A percentile compares a stretch with the other conserved stretches of the same genome.
phyloP scores from a whole-genome alignment of 2,329 filamentous ascomycete species.

The Neospermospora avenae region DNA sequence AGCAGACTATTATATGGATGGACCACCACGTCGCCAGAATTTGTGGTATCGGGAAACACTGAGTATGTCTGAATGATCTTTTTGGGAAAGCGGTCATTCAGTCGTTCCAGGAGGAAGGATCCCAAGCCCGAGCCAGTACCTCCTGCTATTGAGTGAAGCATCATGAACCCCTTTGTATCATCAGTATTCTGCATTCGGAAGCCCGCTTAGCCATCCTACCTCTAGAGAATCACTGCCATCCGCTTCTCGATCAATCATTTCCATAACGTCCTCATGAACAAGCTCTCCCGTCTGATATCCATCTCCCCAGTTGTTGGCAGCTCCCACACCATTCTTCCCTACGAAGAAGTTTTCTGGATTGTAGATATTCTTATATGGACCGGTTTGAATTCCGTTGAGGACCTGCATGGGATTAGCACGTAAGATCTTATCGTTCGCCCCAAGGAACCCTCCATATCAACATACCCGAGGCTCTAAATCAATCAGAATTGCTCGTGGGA shows the following conservation, averaged over 20 bases:
- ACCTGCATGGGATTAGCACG: conserved; percentile 48
- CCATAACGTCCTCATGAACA: conserved; percentile 95
- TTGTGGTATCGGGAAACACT: conserved; percentile 92
- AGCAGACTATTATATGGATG: conserved; percentile 98
- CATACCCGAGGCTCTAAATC: conserved; percentile 86
- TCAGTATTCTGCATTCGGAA: conserved; percentile 24
- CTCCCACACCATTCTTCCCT: conserved; percentile 87
- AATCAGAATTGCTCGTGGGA: conserved; percentile 90
- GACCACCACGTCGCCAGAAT: conserved; percentile 85
- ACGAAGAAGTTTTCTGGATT: conserved; percentile 99
- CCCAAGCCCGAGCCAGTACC: conserved; percentile 95
- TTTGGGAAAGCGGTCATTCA: conserved; percentile 97
- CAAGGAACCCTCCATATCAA: neutral
- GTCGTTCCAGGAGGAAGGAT: conserved; percentile 87
- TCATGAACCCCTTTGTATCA: conserved; percentile 78
- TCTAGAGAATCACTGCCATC: conserved; percentile 97
- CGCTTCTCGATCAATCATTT: conserved; percentile 98
- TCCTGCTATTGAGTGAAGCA: conserved; percentile 95
- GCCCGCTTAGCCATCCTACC: conserved; percentile 43
- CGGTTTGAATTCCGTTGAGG: conserved; percentile 87
- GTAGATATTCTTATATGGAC: conserved; percentile 97
- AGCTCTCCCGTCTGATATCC: conserved; percentile 90
- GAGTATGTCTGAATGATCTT: conserved; percentile 99
- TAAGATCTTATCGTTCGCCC: neutral
- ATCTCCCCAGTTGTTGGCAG: conserved; percentile 97